Percentiles rank a stretch among this genome's conserved stretches.
These are phyloP conservation scores for Metschnikowia drakensbergensis DNA, from an alignment of 805 yeast genomes.

Conservation along the genomic window DNA sequence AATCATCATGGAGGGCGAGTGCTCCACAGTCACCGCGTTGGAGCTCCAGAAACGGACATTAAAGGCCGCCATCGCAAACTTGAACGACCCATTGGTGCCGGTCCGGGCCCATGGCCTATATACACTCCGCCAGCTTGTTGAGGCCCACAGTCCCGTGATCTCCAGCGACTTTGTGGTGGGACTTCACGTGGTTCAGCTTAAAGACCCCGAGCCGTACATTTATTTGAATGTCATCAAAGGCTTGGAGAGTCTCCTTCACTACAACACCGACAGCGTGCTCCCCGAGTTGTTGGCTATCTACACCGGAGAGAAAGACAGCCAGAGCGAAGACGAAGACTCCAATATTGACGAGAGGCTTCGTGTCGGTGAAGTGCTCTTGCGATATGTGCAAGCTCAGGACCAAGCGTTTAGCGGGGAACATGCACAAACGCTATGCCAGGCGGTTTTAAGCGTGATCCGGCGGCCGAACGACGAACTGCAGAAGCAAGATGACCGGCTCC, in stretches of 20 bases:
- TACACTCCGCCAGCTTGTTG: constrained; percentile 53
- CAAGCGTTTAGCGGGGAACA: constrained; percentile 45
- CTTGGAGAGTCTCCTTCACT: constrained; percentile 54
- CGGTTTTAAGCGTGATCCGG: constrained; percentile 40
- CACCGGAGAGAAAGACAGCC: constrained; percentile 19
- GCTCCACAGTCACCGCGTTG: constrained; percentile 16
- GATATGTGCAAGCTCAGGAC: constrained; percentile 50
- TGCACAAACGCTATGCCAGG: constrained; percentile 41
- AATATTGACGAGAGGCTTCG: constrained; percentile 67
- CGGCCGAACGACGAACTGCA: constrained; percentile 21
- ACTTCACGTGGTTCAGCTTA: constrained; percentile 60
- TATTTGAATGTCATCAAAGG: constrained; percentile 84
- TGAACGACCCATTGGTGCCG: constrained; percentile 79
- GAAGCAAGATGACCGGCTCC: constrained; percentile 51
- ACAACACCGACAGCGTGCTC: constrained; percentile 36
- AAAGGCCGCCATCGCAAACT: constrained; percentile 57
- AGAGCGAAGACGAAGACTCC: not conserved
- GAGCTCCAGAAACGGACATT: constrained; percentile 40
- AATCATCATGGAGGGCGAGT: constrained; percentile 26
- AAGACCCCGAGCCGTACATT: constrained; percentile 81
- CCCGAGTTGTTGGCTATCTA: constrained; percentile 39
- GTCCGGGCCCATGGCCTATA: constrained; percentile 82
- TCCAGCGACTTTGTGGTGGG: constrained; percentile 52
- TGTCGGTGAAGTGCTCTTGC: constrained; percentile 75
- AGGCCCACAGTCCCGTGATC: constrained; percentile 48